These are phyloP conservation scores for Aspergillus pseudoglaucus DNA, from an alignment of 2,329 filamentous ascomycete genomes.

Conservation along the genomic window DNA sequence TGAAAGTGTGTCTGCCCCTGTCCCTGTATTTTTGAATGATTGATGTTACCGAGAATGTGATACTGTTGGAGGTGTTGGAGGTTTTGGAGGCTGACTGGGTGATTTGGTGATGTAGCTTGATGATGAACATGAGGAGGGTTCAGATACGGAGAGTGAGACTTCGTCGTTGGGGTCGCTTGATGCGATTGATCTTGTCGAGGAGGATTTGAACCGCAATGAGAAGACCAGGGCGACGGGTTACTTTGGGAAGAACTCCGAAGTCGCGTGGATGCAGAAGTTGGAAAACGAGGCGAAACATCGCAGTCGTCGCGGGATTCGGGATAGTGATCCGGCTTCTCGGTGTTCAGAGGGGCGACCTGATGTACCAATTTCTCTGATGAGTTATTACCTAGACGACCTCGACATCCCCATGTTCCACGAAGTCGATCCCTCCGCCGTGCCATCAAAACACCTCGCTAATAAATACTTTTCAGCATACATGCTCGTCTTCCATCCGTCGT, in stretches of 20 bases:
- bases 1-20: constrained; percentile 18
- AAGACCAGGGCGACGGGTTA: constrained; percentile 32
- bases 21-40: not conserved
- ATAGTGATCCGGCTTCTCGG: not conserved
- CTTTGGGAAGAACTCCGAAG: constrained; percentile 40
- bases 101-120: not conserved
- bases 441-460: constrained; percentile 31
- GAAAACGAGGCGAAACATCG: constrained; percentile 22
- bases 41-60: too few species aligned
- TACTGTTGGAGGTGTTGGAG: too few species aligned
- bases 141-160: constrained; percentile 15
- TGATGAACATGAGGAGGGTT: constrained; percentile 5
- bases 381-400: constrained; percentile 36
- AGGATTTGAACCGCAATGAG: constrained; percentile 35
- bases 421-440: constrained; percentile 32
- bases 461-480: constrained; percentile 35
- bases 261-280: constrained; percentile 38
- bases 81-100: not conserved
- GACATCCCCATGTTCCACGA: constrained; percentile 27
- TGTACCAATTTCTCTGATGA: constrained; percentile 22
- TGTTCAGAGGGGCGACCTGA: not conserved
- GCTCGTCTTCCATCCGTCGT: constrained; percentile 33
- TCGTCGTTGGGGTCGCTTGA: constrained; percentile 33
- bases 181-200: constrained; percentile 35
- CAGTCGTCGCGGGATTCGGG: constrained; percentile 3